Percentiles rank a stretch among this genome's conserved stretches.
These are phyloP conservation scores for Penicillium desertorum DNA, from an alignment of 495 filamentous ascomycete genomes.

Conservation along the genomic window DNA sequence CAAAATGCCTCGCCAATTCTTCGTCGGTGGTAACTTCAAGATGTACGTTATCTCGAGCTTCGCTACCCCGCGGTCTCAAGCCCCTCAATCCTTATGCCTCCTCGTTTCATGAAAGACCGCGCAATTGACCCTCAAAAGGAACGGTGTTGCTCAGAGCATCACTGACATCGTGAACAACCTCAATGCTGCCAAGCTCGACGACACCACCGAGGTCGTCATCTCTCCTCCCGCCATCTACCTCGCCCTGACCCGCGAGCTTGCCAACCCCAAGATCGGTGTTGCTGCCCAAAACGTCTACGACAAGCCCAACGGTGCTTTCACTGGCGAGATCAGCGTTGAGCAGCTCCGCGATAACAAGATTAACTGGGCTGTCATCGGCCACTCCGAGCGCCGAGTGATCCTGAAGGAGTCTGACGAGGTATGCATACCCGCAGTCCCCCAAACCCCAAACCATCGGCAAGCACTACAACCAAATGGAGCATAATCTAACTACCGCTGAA, in stretches of 20 bases:
- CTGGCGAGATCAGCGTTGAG: slow-evolving; percentile 88
- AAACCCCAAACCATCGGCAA: not conserved
- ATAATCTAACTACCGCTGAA: not conserved
- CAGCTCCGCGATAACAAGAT: slow-evolving; percentile 87
- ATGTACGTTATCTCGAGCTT: slow-evolving; percentile 58
- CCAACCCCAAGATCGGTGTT: slow-evolving; percentile 69
- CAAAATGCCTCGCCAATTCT: slow-evolving; percentile 93
- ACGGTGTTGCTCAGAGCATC: slow-evolving; percentile 84
- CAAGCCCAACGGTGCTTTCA: slow-evolving; percentile 95
- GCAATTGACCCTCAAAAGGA: slow-evolving; percentile 56
- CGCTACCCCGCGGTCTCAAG: slow-evolving; percentile 20
- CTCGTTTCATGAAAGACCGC: slow-evolving; percentile 6
- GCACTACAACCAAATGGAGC: not conserved
- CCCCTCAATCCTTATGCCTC: slow-evolving; percentile 19
- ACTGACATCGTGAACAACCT: slow-evolving; percentile 84
- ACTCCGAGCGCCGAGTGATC: slow-evolving; percentile 88
- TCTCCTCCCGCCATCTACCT: slow-evolving; percentile 90
- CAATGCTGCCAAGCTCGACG: slow-evolving; percentile 66
- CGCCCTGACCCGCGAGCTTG: slow-evolving; percentile 72
- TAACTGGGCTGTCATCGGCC: slow-evolving; percentile 86
- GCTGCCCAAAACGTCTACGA: slow-evolving; percentile 95
- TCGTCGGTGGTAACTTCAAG: slow-evolving; percentile 99
- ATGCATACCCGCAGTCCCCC: slow-evolving; percentile 21
- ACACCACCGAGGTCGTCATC: slow-evolving; percentile 77
- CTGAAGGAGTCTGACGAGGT: slow-evolving; percentile 77